These are phyloP conservation scores for Mitragyna speciosa DNA, from an alignment of 257 asterid species.

Conservation along the genomic window DNA sequence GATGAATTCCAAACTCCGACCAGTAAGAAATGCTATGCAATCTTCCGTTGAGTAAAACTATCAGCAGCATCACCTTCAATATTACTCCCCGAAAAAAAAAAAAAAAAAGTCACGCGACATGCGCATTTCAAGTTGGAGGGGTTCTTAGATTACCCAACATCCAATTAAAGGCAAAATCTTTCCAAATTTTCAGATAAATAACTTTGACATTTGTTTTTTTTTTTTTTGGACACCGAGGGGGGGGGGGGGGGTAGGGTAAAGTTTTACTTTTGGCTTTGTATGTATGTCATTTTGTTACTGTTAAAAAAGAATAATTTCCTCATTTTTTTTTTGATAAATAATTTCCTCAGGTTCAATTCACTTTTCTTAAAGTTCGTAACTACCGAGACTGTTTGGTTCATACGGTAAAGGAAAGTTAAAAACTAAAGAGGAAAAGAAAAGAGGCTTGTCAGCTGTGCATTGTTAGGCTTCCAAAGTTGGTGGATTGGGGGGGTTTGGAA, in stretches of 20 bases:
- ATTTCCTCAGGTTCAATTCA: not conserved
- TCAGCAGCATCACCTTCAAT: no score
- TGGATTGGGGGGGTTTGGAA: conserved; percentile 6
- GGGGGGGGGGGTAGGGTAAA: no score
- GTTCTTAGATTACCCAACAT: not conserved
- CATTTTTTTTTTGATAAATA: no score
- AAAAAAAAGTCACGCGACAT: not conserved
- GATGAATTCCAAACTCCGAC: not conserved
- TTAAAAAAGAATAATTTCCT: conserved; percentile 4
- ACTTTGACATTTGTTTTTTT: not conserved
- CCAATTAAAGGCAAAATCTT: not conserved
- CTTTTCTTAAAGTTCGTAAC: conserved; percentile 7
- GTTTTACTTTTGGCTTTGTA: not conserved
- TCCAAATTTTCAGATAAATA: not conserved
- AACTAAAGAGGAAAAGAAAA: no score
- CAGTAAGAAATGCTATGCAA: not conserved
- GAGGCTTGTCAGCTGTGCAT: not conserved
- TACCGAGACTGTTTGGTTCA: conserved; percentile 14
- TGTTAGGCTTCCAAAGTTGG: not conserved
- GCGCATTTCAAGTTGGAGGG: not conserved
- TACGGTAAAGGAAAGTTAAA: not conserved
- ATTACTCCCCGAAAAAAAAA: no score
- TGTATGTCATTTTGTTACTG: not conserved
- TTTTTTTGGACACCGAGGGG: not conserved
- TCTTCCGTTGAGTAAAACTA: no score